Percentiles rank a stretch among this genome's conserved stretches.
Evolutionary conservation across 2,329 filamentous ascomycete genomes (phyloP).

Genomic region (Penicillium expansum): DNA sequence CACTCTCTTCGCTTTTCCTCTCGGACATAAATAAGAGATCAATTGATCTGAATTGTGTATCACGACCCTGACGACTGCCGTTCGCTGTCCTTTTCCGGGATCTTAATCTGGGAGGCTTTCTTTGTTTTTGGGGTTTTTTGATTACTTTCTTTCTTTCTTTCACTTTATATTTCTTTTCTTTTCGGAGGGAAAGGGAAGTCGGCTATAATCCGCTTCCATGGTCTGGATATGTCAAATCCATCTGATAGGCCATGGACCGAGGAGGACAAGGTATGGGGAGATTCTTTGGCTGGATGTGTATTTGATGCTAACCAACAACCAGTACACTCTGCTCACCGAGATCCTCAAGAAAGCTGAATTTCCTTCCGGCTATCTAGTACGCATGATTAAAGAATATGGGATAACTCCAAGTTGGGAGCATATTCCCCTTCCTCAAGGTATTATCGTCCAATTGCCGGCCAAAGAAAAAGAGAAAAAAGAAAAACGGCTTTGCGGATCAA

Average conservation of each 20-base stretch:
- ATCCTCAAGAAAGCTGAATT: constrained; percentile 43
- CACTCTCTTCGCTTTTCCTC: constrained; percentile 12
- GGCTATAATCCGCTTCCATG: constrained; percentile 32
- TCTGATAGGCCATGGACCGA: constrained; percentile 45
- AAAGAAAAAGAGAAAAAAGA: not conserved
- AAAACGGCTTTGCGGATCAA: not conserved
- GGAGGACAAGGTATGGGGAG: constrained; percentile 45
- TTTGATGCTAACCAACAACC: constrained; percentile 9
- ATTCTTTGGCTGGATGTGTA: not conserved
- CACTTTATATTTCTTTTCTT: constrained; percentile 10
- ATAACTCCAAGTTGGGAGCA: constrained; percentile 40
- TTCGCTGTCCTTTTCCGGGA: constrained; percentile 13
- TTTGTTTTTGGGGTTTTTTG: constrained; percentile 21
- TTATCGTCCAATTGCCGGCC: constrained; percentile 6
- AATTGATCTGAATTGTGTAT: constrained; percentile 20
- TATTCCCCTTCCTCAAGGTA: constrained; percentile 46
- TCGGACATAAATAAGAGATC: constrained; percentile 13
- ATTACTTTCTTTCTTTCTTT: constrained; percentile 12
- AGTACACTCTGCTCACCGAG: constrained; percentile 44
- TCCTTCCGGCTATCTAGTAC: constrained; percentile 38
- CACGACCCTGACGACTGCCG: constrained; percentile 11
- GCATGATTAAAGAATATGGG: constrained; percentile 38
- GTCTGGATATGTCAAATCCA: constrained; percentile 45
- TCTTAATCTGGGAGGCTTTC: constrained; percentile 32
- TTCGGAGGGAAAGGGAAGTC: constrained; percentile 16